Conservation (phyloP, 306 rosid genomes). For the Sicyos baderoa region DNA sequence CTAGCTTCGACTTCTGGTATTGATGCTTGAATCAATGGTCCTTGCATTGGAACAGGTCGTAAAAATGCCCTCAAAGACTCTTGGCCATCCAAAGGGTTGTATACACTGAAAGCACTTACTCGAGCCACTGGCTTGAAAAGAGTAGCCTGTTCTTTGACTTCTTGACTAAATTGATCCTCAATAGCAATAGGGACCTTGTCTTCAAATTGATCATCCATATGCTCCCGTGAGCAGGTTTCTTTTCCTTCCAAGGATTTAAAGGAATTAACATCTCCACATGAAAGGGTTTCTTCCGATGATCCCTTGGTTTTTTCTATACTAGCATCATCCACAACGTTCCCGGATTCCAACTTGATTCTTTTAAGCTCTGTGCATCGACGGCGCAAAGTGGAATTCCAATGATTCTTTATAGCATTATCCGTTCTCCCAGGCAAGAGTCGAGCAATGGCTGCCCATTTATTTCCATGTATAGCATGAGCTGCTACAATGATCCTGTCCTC, state of each 20-base stretch:
- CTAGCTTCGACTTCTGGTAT: slow-evolving; percentile 44
- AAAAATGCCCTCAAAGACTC: slow-evolving; percentile 34
- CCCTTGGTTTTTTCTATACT: slow-evolving; percentile 77
- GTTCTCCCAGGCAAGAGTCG: slow-evolving; percentile 80
- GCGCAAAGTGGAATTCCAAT: slow-evolving; percentile 87
- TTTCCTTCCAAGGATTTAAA: slow-evolving; percentile 61
- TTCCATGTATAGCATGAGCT: slow-evolving; percentile 84
- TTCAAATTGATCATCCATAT: slow-evolving; percentile 41
- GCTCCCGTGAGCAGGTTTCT: slow-evolving; percentile 52
- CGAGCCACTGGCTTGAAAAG: slow-evolving; percentile 68
- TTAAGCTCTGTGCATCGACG: slow-evolving; percentile 52
- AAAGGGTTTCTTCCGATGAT: slow-evolving; percentile 82
- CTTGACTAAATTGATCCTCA: slow-evolving; percentile 37
- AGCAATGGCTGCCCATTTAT: slow-evolving; percentile 91
- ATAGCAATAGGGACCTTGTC: slow-evolving; percentile 30
- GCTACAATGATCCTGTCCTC: slow-evolving; percentile 78
- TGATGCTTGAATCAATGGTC: slow-evolving; percentile 46
- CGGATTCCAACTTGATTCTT: slow-evolving; percentile 47
- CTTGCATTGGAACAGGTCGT: slow-evolving; percentile 57
- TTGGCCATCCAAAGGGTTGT: slow-evolving; percentile 40
- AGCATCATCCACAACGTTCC: slow-evolving; percentile 41
- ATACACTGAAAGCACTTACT: slow-evolving; percentile 76
- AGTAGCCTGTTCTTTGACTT: slow-evolving; percentile 48
- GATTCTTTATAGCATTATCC: slow-evolving; percentile 85
- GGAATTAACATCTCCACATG: slow-evolving; percentile 74